Conservation (phyloP, 2,329 filamentous ascomycete genomes). For the Trichoderma sp. region DNA sequence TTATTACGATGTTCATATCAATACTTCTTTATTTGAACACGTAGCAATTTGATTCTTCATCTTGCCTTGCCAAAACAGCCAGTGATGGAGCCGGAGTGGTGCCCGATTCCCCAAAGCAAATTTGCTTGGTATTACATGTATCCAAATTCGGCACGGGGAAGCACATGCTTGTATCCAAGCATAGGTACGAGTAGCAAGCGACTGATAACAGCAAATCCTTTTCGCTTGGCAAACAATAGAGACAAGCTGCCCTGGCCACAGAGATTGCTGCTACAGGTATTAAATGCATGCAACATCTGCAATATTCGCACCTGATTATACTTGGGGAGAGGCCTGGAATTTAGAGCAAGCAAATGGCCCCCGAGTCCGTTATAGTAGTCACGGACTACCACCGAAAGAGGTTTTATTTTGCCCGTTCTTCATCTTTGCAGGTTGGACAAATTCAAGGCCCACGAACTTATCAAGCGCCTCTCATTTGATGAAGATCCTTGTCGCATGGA, state of each 20-base stretch:
- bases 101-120: neutral
- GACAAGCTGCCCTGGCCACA: neutral
- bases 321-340: neutral
- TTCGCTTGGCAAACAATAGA: neutral
- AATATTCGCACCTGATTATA: neutral
- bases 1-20: neutral
- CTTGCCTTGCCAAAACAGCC: neutral
- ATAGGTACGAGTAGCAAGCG: neutral
- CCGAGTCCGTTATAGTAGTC: neutral
- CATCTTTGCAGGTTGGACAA: neutral
- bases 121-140: neutral
- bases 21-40: neutral
- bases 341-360: neutral
- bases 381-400: neutral
- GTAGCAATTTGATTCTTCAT: neutral
- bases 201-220: neutral
- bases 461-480: slow-evolving; percentile 19
- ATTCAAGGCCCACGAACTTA: neutral
- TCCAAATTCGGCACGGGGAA: neutral
- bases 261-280: neutral
- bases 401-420: neutral
- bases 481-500: slow-evolving; percentile 12
- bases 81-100: neutral
- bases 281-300: neutral
- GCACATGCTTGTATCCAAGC: neutral